Percentiles rank a stretch among this genome's conserved stretches.
phyloP scores from a whole-genome alignment of 1,139 yeast species.

The Saccharomyces hybrid region DNA sequence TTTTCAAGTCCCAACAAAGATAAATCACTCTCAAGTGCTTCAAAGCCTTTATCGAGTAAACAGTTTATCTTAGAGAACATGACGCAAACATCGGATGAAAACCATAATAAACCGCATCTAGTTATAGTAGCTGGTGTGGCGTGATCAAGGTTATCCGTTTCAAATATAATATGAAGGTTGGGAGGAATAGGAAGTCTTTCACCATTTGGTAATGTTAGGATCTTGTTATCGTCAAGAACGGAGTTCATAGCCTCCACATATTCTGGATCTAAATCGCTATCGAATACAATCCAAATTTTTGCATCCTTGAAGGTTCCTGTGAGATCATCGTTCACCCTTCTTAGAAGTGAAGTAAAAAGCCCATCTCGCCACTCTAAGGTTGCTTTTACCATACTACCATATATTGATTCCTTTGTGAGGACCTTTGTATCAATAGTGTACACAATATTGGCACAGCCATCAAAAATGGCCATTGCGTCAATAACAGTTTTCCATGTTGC shows the following conservation, averaged over 20 bases:
- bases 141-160: constrained; percentile 54
- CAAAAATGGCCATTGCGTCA: constrained; percentile 37
- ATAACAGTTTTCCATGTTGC: constrained; percentile 45
- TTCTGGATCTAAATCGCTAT: constrained; percentile 89
- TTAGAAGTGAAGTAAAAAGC: constrained; percentile 57
- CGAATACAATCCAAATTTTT: constrained; percentile 74
- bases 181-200: constrained; percentile 66
- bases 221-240: constrained; percentile 79
- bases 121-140: constrained; percentile 91
- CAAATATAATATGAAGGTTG: constrained; percentile 65
- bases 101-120: constrained; percentile 87
- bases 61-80: not conserved
- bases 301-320: constrained; percentile 49
- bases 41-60: not conserved
- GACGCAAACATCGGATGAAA: constrained; percentile 33
- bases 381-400: constrained; percentile 62
- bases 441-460: constrained; percentile 35
- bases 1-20: not conserved
- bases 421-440: constrained; percentile 70
- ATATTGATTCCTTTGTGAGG: constrained; percentile 55
- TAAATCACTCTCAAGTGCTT: not conserved
- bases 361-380: constrained; percentile 96
- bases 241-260: constrained; percentile 93
- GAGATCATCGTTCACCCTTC: constrained; percentile 51
- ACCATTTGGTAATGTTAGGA: constrained; percentile 82